Conservation (phyloP, 345 rosid species). For the Populus pruinosa region DNA sequence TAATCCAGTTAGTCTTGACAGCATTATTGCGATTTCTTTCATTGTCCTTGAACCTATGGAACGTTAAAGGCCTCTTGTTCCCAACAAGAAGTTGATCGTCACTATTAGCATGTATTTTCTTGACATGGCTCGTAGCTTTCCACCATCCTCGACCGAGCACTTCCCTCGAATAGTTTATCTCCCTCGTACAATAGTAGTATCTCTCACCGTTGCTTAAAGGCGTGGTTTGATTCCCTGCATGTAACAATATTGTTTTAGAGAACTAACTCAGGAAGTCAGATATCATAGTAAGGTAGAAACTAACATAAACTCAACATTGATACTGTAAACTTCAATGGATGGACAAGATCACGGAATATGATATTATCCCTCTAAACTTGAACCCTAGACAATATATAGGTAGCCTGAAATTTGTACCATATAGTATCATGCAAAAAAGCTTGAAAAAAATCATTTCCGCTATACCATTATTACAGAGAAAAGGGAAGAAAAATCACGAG, state of each 20-base stretch:
- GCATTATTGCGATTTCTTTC: conserved; percentile 23
- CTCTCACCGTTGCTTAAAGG: conserved; percentile 12
- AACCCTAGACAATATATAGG: too few species aligned
- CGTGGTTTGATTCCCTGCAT: conserved; percentile 6
- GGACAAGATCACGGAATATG: too few species aligned
- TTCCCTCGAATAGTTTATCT: conserved; percentile 32
- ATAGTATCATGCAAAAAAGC: too few species aligned
- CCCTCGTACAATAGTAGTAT: conserved; percentile 20
- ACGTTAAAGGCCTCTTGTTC: conserved; percentile 26
- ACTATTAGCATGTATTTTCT: conserved; percentile 19
- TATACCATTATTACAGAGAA: background rate
- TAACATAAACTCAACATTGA: too few species aligned
- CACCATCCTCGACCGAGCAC: conserved; percentile 44
- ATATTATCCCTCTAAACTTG: too few species aligned
- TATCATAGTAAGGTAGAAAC: too few species aligned
- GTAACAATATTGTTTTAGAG: background rate
- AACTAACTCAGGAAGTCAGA: background rate
- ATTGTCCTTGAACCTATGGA: conserved; percentile 28
- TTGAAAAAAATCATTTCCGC: background rate
- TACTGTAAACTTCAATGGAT: too few species aligned
- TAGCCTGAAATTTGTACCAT: too few species aligned
- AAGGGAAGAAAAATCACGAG: background rate
- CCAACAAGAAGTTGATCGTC: conserved; percentile 19
- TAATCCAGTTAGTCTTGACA: conserved; percentile 34
- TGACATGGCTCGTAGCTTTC: conserved; percentile 48